Conservation (phyloP, 2,329 filamentous ascomycete species). For the Cordyceps sp. region DNA sequence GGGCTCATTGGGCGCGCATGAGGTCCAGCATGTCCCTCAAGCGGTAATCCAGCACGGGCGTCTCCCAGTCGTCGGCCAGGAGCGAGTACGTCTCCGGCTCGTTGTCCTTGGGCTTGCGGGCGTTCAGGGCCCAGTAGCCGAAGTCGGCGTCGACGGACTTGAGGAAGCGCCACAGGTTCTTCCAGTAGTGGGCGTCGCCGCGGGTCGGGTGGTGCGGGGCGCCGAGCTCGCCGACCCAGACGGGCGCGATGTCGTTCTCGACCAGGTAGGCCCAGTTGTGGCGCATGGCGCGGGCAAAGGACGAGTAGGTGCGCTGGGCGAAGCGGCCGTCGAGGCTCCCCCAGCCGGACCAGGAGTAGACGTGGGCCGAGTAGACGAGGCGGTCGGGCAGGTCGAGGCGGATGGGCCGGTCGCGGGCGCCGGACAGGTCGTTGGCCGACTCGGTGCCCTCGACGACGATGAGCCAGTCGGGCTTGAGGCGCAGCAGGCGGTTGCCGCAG, state of each 20-base stretch:
- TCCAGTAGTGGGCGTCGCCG: constrained; percentile 49
- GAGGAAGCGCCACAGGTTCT: constrained; percentile 42
- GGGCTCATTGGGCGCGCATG: constrained; percentile 14
- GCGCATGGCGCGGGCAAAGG: constrained; percentile 46
- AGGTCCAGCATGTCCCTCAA: constrained; percentile 43
- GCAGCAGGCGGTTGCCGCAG: constrained; percentile 42
- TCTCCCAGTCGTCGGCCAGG: constrained; percentile 47
- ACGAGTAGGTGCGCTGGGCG: constrained; percentile 40
- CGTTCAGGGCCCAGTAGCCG: constrained; percentile 56
- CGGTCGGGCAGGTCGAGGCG: constrained; percentile 33
- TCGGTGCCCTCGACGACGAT: constrained; percentile 53
- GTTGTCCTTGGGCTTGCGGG: constrained; percentile 42
- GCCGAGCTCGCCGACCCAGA: constrained; percentile 55
- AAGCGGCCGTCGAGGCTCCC: constrained; percentile 43
- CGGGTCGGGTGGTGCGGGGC: constrained; percentile 33
- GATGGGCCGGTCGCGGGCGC: constrained; percentile 38
- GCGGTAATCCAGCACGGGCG: constrained; percentile 43
- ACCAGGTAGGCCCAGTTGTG: constrained; percentile 51
- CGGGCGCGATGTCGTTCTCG: constrained; percentile 26
- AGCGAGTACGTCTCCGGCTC: constrained; percentile 43
- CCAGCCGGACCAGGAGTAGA: constrained; percentile 58
- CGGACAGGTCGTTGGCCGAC: constrained; percentile 47
- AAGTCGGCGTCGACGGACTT: constrained; percentile 44
- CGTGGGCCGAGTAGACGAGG: constrained; percentile 52
- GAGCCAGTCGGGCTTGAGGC: constrained; percentile 45